These are phyloP conservation scores for Pythium grandisporangium DNA, from an alignment of 352 stramenopile species.

Conservation along the genomic window DNA sequence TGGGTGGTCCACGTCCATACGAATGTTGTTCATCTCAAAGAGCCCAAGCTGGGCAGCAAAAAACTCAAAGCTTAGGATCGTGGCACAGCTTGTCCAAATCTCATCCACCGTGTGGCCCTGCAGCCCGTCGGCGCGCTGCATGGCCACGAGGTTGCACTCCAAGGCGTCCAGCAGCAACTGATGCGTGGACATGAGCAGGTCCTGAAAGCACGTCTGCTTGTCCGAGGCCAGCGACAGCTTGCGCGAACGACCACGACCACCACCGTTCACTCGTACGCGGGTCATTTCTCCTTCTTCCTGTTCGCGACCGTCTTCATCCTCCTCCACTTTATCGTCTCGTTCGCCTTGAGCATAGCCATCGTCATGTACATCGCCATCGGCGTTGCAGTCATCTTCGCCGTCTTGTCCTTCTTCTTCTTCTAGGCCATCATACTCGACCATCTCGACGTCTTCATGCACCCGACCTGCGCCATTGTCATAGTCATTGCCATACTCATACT, in stretches of 20 bases:
- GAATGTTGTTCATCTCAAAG: constrained; percentile 97
- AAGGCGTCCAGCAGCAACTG: constrained; percentile 51
- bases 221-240: not conserved
- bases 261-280: too few relatives aligned
- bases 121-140: constrained; percentile 56
- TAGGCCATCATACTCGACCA: not conserved
- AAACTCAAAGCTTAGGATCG: constrained; percentile 74
- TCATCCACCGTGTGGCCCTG: constrained; percentile 40
- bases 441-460: not conserved
- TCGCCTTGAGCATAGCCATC: too few relatives aligned
- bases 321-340: too few relatives aligned
- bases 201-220: constrained; percentile 37
- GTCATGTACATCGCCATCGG: too few relatives aligned
- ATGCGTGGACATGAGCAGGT: constrained; percentile 54
- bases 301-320: too few relatives aligned
- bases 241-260: not conserved
- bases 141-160: constrained; percentile 54
- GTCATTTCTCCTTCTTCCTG: too few relatives aligned
- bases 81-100: constrained; percentile 50
- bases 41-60: constrained; percentile 88
- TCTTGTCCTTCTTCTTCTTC: too few relatives aligned
- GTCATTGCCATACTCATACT: not conserved
- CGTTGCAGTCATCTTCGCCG: too few relatives aligned
- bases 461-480: not conserved
- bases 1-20: constrained; percentile 85